Evolutionary conservation across 2,329 filamentous ascomycete genomes (phyloP).

Genomic region (Zymoseptoria passerinii): DNA sequence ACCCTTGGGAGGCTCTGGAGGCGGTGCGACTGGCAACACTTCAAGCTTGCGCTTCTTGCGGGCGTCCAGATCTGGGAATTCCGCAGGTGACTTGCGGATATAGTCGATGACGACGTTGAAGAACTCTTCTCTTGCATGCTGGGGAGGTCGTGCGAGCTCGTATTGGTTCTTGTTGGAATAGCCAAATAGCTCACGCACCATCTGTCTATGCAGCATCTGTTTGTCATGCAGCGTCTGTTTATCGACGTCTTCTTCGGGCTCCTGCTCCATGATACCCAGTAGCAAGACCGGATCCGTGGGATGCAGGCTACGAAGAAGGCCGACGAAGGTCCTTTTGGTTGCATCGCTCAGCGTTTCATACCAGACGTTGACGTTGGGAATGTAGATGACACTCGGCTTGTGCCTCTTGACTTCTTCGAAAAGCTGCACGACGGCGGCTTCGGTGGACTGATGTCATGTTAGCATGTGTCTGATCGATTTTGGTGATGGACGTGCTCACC

Average conservation of each 20-base stretch:
- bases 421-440: constrained; percentile 80
- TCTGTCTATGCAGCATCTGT: constrained; percentile 17
- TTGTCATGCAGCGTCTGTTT: constrained; percentile 27
- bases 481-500: constrained; percentile 35
- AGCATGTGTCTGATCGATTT: constrained; percentile 4
- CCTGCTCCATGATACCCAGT: constrained; percentile 71
- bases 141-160: constrained; percentile 57
- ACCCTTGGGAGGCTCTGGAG: constrained; percentile 47
- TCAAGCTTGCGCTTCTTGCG: constrained; percentile 81
- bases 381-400: constrained; percentile 91
- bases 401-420: constrained; percentile 90
- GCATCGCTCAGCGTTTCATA: constrained; percentile 58
- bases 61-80: constrained; percentile 80
- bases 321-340: constrained; percentile 70
- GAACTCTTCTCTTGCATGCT: constrained; percentile 61
- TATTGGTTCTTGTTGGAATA: constrained; percentile 74
- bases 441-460: constrained; percentile 46
- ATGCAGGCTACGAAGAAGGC: constrained; percentile 72
- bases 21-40: constrained; percentile 62
- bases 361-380: constrained; percentile 86
- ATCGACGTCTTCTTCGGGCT: constrained; percentile 49
- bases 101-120: constrained; percentile 68
- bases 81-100: constrained; percentile 66
- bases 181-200: constrained; percentile 74
- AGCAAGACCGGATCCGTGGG: constrained; percentile 85